A percentile compares a stretch with the other conserved stretches of the same genome.
Evolutionary conservation across 169 alveolate species (phyloP).

Genomic region (Toxoplasma gondii): DNA sequence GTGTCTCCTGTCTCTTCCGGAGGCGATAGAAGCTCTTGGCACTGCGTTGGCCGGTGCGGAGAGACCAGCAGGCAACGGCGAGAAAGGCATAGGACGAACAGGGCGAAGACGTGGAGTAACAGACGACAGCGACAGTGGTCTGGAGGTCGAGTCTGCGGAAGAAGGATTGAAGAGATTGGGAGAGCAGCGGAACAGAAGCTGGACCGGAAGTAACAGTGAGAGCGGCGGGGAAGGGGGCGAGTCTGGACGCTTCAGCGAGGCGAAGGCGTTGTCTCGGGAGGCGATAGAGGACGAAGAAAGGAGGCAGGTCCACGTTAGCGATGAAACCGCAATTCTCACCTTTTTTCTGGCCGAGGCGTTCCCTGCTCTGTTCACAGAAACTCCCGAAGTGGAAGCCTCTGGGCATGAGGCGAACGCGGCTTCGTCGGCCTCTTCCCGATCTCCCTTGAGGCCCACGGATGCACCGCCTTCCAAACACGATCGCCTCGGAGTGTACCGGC

Average conservation of each 20-base stretch:
- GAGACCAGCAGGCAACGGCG: background rate
- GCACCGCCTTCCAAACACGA: background rate
- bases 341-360: background rate
- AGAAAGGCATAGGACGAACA: background rate
- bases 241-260: background rate
- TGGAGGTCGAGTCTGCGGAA: background rate
- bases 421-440: background rate
- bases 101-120: background rate
- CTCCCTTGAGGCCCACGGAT: background rate
- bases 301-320: background rate
- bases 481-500: background rate
- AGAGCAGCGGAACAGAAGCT: background rate
- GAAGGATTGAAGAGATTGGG: background rate
- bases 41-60: background rate
- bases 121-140: background rate
- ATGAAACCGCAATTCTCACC: background rate
- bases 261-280: background rate
- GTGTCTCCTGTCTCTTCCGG: background rate
- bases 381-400: background rate
- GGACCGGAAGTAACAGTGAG: background rate
- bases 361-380: background rate
- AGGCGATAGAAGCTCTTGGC: background rate
- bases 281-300: background rate
- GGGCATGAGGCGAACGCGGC: background rate
- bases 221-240: background rate